A percentile compares a stretch with the other conserved stretches of the same genome.
Conservation (phyloP, 1,139 yeast species). For the Candida sp. region DNA sequence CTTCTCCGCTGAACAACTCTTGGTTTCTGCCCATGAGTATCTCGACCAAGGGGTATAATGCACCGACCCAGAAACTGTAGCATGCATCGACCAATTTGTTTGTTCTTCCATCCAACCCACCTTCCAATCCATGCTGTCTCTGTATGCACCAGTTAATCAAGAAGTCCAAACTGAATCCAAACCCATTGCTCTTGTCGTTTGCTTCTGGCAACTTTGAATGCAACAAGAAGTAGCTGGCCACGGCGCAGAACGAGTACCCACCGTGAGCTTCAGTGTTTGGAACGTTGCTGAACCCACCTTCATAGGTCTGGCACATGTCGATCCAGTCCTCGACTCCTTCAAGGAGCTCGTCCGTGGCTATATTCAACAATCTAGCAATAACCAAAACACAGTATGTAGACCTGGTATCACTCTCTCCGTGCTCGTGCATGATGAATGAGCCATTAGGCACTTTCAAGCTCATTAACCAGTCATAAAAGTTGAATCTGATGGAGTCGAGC, state of each 20-base stretch:
- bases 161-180: conserved; percentile 34
- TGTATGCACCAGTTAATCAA: conserved; percentile 68
- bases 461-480: conserved; percentile 68
- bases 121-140: conserved; percentile 75
- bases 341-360: conserved; percentile 65
- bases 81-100: conserved; percentile 97
- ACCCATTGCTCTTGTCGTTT: not conserved
- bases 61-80: conserved; percentile 97
- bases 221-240: conserved; percentile 62
- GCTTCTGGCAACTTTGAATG: not conserved
- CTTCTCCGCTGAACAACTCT: conserved; percentile 53
- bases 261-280: conserved; percentile 96
- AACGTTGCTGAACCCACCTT: conserved; percentile 92
- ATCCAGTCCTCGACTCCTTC: conserved; percentile 64
- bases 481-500: conserved; percentile 26
- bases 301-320: conserved; percentile 81
- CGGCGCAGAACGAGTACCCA: conserved; percentile 92
- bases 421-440: conserved; percentile 70
- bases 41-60: conserved; percentile 68
- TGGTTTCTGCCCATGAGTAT: conserved; percentile 27
- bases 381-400: conserved; percentile 87
- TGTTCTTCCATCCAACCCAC: conserved; percentile 89
- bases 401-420: conserved; percentile 89
- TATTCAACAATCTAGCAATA: conserved; percentile 68
- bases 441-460: conserved; percentile 72